Percentiles rank a stretch among this genome's conserved stretches.
Evolutionary conservation across 2,329 filamentous ascomycete genomes (phyloP).

Genomic region (Myriosclerotinia scirpicola): DNA sequence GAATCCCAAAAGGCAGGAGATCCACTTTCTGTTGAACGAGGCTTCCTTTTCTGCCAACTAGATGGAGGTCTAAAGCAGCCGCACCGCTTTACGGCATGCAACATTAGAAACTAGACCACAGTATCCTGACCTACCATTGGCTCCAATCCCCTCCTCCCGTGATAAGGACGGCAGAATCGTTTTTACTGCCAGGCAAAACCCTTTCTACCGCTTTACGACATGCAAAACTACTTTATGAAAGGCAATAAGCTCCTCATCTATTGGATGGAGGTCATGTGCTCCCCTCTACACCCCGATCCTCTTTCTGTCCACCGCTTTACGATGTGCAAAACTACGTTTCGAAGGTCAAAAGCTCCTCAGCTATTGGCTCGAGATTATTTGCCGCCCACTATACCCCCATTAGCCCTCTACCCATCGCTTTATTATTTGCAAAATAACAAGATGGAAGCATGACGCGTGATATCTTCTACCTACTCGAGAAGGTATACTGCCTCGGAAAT

Average conservation of each 20-base stretch:
- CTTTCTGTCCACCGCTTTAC: not conserved
- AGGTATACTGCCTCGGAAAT: too few relatives aligned
- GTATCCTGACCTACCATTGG: not conserved
- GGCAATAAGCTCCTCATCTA: not conserved
- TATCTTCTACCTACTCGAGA: too few relatives aligned
- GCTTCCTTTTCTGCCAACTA: too few relatives aligned
- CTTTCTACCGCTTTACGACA: not conserved
- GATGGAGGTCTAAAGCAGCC: too few relatives aligned
- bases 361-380: not conserved
- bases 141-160: not conserved
- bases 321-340: not conserved
- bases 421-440: not conserved
- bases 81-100: constrained; percentile 6
- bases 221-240: not conserved
- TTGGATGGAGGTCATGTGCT: not conserved
- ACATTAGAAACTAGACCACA: not conserved
- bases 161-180: not conserved
- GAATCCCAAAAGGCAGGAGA: too few relatives aligned
- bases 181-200: not conserved
- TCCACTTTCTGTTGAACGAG: too few relatives aligned
- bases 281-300: not conserved
- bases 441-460: too few relatives aligned
- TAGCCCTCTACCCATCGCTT: not conserved
- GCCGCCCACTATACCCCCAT: too few relatives aligned
- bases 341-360: not conserved